phyloP scores from a whole-genome alignment of 78 protist genomes.

The slime mould (Dictyostelium discoideum) region DNA sequence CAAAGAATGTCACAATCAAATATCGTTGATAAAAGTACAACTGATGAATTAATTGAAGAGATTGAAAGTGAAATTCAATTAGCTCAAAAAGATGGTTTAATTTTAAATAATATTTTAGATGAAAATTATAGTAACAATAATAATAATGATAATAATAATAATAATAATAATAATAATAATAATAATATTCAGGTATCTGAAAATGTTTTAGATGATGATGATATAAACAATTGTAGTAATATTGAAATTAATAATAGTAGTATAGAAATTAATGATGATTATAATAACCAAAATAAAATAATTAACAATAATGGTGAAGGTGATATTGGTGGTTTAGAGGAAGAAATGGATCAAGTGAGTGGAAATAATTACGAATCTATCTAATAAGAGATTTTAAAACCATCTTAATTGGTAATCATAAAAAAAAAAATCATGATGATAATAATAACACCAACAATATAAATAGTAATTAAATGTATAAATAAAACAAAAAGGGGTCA shows the following conservation, averaged over 20 bases:
- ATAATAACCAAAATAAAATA: neutral
- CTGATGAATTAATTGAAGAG: slow-evolving; percentile 30
- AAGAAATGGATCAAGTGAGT: neutral
- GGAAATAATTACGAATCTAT: neutral
- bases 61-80: slow-evolving; percentile 27
- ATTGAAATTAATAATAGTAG: neutral
- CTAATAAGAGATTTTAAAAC: neutral
- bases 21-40: neutral
- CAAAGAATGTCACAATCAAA: neutral
- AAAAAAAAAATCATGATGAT: neutral
- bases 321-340: neutral
- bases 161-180: neutral
- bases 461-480: neutral
- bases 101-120: neutral
- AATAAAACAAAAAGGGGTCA: neutral
- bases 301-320: neutral
- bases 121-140: slow-evolving; percentile 1
- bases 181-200: neutral
- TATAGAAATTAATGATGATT: neutral
- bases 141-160: neutral
- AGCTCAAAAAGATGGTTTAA: neutral
- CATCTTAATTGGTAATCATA: neutral
- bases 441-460: neutral
- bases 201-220: neutral
- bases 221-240: neutral